Evolutionary conservation across 2,329 filamentous ascomycete species (phyloP), one percentile per base, ranked within the genome.

Genomic region (Phialophora verrucosa): DNA sequence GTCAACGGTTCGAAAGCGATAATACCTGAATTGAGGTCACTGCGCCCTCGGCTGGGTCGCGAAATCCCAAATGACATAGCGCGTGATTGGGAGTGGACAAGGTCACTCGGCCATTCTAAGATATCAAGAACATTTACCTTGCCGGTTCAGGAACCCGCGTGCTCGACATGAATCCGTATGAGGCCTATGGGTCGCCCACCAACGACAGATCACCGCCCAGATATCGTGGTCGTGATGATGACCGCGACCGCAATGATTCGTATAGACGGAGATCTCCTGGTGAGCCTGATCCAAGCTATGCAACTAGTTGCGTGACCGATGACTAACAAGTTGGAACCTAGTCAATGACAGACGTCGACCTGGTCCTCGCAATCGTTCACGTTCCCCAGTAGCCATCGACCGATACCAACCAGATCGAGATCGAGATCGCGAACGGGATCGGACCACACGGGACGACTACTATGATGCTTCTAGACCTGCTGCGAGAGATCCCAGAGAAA

Each of bases 321-420:
- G 20, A 57, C 59, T 69, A 20, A 67, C 49, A 25, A 49, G 10
- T 64, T 35, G 25, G 5, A 25, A 32, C 31, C 57, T 44, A 66
- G 66, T 58, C 31, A 69, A 82, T 62, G 80, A 82, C 66, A 78
- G 80, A 67, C 77, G 80, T 59, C 78, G 81, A 64, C 76, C 78
- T 64, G 78, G 79, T 25, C 76, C 74, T 54, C 84, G 82, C 62
- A 77, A 75, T 50, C 79, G 87, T 63, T 89, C 87, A 49, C 84
- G 87, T 59, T 89, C 87, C 11, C 87, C 87, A 12, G 79, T 81
- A 32, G 82, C 82, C 71, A 88, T 89, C 71, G 87, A 90, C 72
- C 83, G 87, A 32, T 90, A 89, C 71, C 86, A 89, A 74, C 87
- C 87, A 11, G 83, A 84, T 20, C 66, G 68, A 53, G 68, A 70